Evolutionary conservation across 345 rosid genomes (phyloP).

Genomic region (Camelina hispida): DNA sequence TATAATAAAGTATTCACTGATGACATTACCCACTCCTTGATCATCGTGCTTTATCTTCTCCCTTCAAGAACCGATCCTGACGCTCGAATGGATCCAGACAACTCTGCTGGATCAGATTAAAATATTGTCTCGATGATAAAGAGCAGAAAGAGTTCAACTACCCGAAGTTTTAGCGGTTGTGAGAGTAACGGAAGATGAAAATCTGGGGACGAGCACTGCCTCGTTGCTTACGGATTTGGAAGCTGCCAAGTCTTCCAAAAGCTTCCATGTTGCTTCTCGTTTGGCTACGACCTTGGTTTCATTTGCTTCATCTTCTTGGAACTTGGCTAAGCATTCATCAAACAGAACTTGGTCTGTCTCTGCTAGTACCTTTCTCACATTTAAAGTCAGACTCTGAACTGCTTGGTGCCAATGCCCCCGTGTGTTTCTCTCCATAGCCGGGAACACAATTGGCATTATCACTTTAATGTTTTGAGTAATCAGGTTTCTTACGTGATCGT

Average conservation of each 20-base stretch:
- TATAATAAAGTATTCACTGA: constrained; percentile 10
- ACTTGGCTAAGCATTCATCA: constrained; percentile 68
- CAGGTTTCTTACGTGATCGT: constrained; percentile 62
- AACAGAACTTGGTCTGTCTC: constrained; percentile 65
- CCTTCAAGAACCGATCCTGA: constrained; percentile 1
- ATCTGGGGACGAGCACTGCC: constrained; percentile 61
- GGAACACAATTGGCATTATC: constrained; percentile 63
- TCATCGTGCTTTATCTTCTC: neutral
- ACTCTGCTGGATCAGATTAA: constrained; percentile 3
- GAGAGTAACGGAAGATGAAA: constrained; percentile 55
- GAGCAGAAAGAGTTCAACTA: constrained; percentile 46
- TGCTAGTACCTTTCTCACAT: constrained; percentile 60
- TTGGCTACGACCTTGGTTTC: constrained; percentile 52
- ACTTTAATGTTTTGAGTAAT: constrained; percentile 53
- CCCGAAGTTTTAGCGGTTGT: constrained; percentile 36
- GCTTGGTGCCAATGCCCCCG: constrained; percentile 67
- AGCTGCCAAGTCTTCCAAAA: constrained; percentile 69
- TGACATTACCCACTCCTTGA: neutral
- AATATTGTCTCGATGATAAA: constrained; percentile 4
- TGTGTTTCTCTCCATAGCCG: constrained; percentile 63
- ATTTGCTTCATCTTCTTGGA: constrained; percentile 61
- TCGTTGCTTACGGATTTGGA: constrained; percentile 58
- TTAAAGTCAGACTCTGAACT: constrained; percentile 64
- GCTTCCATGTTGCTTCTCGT: constrained; percentile 66
- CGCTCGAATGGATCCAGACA: neutral